Conservation (phyloP, 1,284 basidiomycete species). For the Dichomitus squalens region DNA sequence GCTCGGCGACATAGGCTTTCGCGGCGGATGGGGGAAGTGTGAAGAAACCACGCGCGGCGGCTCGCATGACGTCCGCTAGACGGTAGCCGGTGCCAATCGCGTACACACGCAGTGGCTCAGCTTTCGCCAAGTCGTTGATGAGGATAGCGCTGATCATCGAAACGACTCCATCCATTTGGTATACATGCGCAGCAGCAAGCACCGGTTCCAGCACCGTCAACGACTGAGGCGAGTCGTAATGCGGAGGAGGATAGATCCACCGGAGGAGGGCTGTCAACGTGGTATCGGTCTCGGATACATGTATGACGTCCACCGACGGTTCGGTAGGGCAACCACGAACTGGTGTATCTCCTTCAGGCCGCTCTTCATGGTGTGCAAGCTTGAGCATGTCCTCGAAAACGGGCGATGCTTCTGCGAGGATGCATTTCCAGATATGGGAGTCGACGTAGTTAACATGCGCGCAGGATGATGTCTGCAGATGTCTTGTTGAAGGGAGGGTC, state of each 20-base stretch:
- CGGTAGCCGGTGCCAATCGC: conserved; percentile 31
- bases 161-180: conserved; percentile 10
- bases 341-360: no score
- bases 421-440: conserved; percentile 17
- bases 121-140: conserved; percentile 10
- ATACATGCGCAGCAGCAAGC: conserved; percentile 14
- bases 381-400: conserved; percentile 20
- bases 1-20: neutral
- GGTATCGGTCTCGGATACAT: neutral
- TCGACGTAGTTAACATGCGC: conserved; percentile 24
- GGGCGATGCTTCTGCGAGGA: conserved; percentile 25
- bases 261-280: no score
- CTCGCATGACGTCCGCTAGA: neutral
- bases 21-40: neutral
- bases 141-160: conserved; percentile 24
- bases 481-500: conserved; percentile 13
- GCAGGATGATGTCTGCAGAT: conserved; percentile 32
- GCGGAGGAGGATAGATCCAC: neutral
- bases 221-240: conserved; percentile 2
- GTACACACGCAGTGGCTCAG: conserved; percentile 36
- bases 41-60: neutral
- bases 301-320: no score
- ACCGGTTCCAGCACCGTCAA: conserved; percentile 1
- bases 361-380: no score
- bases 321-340: neutral